These are phyloP conservation scores for Glutinoglossum americanum DNA, from an alignment of 495 filamentous ascomycete species.

Conservation along the genomic window DNA sequence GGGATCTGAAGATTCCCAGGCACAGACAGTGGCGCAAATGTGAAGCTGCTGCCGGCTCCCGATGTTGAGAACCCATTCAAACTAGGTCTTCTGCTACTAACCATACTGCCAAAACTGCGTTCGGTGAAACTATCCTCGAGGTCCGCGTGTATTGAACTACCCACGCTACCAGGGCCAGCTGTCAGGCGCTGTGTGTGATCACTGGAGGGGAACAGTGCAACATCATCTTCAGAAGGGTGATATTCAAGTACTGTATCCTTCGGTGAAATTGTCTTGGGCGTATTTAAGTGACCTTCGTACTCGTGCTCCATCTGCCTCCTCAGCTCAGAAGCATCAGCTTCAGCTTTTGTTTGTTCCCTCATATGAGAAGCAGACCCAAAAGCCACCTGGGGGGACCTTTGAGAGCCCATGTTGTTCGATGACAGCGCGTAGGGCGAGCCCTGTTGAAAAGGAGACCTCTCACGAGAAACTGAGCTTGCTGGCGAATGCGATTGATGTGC, in stretches of 20 bases:
- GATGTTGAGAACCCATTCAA: conserved; percentile 15
- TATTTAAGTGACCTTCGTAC: conserved; percentile 14
- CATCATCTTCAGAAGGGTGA: conserved; percentile 45
- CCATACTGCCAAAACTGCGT: conserved; percentile 22
- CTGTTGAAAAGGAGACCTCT: conserved; percentile 64
- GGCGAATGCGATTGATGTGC: conserved; percentile 42
- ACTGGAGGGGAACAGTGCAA: conserved; percentile 45
- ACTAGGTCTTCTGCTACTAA: conserved; percentile 21
- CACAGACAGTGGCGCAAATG: conserved; percentile 22
- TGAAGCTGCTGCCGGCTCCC: conserved; percentile 12
- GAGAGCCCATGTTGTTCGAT: conserved; percentile 11
- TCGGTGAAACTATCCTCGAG: conserved; percentile 12
- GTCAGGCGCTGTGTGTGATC: not conserved
- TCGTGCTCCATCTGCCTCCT: conserved; percentile 21
- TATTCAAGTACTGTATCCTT: conserved; percentile 85
- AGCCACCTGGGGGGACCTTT: conserved; percentile 18
- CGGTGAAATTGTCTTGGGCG: conserved; percentile 80
- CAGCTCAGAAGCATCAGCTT: conserved; percentile 31
- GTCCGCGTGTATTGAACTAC: conserved; percentile 3
- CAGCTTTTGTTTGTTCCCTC: conserved; percentile 35
- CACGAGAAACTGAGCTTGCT: conserved; percentile 31
- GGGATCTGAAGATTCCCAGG: conserved; percentile 21
- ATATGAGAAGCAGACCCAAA: conserved; percentile 35
- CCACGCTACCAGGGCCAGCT: not conserved
- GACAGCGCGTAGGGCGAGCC: conserved; percentile 38